phyloP scores from a whole-genome alignment of 768 basidiomycete genomes.

The Russula earlei region DNA sequence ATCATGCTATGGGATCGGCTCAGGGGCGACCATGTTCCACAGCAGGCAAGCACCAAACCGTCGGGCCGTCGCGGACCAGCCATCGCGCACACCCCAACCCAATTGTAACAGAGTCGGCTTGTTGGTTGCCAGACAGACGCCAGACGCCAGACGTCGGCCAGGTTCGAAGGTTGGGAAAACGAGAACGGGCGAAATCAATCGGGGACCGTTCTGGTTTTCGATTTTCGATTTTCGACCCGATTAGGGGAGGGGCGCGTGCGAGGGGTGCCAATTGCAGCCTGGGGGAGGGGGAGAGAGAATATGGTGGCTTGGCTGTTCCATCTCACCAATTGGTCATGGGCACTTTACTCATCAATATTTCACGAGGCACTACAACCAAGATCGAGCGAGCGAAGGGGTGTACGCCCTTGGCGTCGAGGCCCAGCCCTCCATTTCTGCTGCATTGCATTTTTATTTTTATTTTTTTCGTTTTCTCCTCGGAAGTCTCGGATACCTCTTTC shows the following conservation, averaged over 20 bases:
- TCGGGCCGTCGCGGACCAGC: conserved; percentile 11
- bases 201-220: no score
- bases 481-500: conserved; percentile 10
- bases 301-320: background rate
- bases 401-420: conserved; percentile 8
- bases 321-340: conserved; percentile 2
- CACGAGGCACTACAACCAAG: conserved; percentile 18
- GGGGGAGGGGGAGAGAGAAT: no score
- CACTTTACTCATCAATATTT: conserved; percentile 15
- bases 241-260: background rate
- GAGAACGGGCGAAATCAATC: no score
- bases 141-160: no score
- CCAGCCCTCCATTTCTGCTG: conserved; percentile 9
- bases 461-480: conserved; percentile 12
- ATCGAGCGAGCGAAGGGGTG: conserved; percentile 13
- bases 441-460: conserved; percentile 10
- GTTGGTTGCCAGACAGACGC: no score
- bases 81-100: background rate
- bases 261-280: background rate
- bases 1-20: background rate
- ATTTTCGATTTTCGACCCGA: no score
- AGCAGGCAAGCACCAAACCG: background rate
- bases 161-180: no score
- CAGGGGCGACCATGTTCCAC: conserved; percentile 10
- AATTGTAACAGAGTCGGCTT: no score